Evolutionary conservation across 345 rosid species (phyloP).

Genomic region (Laguncularia racemosa): DNA sequence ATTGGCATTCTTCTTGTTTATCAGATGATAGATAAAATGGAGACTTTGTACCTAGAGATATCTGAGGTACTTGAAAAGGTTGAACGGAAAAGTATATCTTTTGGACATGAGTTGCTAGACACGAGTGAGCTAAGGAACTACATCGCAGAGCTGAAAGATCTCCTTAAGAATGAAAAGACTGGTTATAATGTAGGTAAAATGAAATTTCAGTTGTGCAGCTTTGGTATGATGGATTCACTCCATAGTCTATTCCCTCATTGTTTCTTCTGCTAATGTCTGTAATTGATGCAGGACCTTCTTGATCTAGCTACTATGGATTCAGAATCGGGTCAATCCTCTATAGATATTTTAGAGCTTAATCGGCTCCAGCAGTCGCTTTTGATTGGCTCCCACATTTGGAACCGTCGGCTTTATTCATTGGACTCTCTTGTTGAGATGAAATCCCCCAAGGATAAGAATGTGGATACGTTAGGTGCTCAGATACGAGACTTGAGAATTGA

Average conservation of each 20-base stretch:
- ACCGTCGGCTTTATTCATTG: slow-evolving; percentile 58
- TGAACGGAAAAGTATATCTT: slow-evolving; percentile 45
- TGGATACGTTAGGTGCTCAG: slow-evolving; percentile 20
- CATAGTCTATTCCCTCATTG: slow-evolving; percentile 1
- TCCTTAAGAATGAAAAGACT: slow-evolving; percentile 54
- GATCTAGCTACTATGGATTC: slow-evolving; percentile 40
- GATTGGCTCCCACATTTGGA: slow-evolving; percentile 75
- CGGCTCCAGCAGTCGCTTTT: slow-evolving; percentile 58
- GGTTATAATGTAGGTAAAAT: slow-evolving; percentile 42
- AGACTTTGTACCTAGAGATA: slow-evolving; percentile 53
- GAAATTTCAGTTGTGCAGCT: no score
- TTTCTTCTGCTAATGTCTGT: neutral
- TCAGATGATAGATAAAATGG: slow-evolving; percentile 67
- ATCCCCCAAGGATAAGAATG: slow-evolving; percentile 28
- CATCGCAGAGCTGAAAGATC: slow-evolving; percentile 54
- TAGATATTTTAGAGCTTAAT: slow-evolving; percentile 82
- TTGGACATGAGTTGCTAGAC: slow-evolving; percentile 36
- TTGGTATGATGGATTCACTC: no score
- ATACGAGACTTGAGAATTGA: slow-evolving; percentile 24
- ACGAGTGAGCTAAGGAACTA: slow-evolving; percentile 37
- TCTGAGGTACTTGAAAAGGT: slow-evolving; percentile 47
- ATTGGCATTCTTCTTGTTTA: slow-evolving; percentile 3
- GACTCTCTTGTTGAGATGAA: slow-evolving; percentile 50
- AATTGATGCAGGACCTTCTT: slow-evolving; percentile 42
- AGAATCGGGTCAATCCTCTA: slow-evolving; percentile 24